These are phyloP conservation scores for Euphorbia corollata DNA, from an alignment of 441 rosid species.

Conservation along the genomic window DNA sequence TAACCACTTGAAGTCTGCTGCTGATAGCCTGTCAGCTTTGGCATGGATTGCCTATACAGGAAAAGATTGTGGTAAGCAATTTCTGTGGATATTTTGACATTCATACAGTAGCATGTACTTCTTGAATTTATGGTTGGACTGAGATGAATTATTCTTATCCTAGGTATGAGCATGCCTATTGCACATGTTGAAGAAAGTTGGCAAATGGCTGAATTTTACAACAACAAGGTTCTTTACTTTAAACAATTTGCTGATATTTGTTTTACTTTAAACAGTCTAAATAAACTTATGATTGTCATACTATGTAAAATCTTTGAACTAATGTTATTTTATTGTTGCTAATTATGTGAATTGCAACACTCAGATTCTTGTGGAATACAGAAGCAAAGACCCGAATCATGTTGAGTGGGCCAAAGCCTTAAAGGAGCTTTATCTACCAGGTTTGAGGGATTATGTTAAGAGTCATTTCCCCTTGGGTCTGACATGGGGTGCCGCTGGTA, in stretches of 20 bases:
- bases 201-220: constrained; percentile 98
- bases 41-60: constrained; percentile 92
- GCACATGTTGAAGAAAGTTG: constrained; percentile 97
- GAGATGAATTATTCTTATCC: constrained; percentile 10
- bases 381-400: constrained; percentile 77
- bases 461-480: constrained; percentile 83
- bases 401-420: constrained; percentile 92
- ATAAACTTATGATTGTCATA: neutral
- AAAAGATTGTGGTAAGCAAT: constrained; percentile 74
- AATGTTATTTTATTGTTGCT: no score
- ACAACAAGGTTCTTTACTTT: constrained; percentile 58
- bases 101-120: constrained; percentile 4
- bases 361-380: constrained; percentile 83
- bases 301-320: neutral
- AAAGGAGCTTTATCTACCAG: constrained; percentile 85
- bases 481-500: constrained; percentile 69
- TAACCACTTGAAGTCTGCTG: constrained; percentile 76
- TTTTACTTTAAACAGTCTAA: neutral
- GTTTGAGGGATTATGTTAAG: constrained; percentile 85
- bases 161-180: constrained; percentile 93
- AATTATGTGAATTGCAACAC: constrained; percentile 12
- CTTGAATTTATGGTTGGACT: constrained; percentile 7
- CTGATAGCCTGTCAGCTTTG: constrained; percentile 76
- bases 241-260: neutral
- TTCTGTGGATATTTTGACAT: constrained; percentile 1